Conservation (phyloP, 2,329 filamentous ascomycete species). For the Escovopsis sp. region DNA sequence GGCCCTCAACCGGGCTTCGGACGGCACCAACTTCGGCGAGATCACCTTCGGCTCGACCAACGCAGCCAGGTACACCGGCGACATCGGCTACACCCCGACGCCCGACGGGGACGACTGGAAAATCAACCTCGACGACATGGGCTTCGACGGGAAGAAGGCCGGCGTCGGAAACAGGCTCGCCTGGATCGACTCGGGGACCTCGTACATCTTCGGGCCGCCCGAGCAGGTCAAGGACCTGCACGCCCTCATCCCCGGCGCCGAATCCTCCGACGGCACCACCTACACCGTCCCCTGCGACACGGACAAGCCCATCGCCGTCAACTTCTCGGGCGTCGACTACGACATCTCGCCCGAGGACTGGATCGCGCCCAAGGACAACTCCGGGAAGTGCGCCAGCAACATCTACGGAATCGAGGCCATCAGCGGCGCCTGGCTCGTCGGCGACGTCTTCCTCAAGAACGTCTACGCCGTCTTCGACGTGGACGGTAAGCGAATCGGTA, state of each 20-base stretch:
- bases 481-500: constrained; percentile 50
- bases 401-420: constrained; percentile 60
- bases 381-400: constrained; percentile 51
- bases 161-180: constrained; percentile 43
- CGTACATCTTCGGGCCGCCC: constrained; percentile 59
- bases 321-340: constrained; percentile 55
- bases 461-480: constrained; percentile 78
- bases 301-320: constrained; percentile 43
- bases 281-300: constrained; percentile 64
- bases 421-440: constrained; percentile 58
- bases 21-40: constrained; percentile 57
- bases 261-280: constrained; percentile 41
- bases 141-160: constrained; percentile 43
- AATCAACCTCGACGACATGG: constrained; percentile 51
- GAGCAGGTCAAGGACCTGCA: constrained; percentile 55
- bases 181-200: constrained; percentile 76
- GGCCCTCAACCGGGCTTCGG: constrained; percentile 50
- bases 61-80: constrained; percentile 48
- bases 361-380: constrained; percentile 32
- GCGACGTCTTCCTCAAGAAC: constrained; percentile 78
- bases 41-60: constrained; percentile 64
- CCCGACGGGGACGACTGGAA: constrained; percentile 51
- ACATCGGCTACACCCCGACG: constrained; percentile 50
- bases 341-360: constrained; percentile 58
- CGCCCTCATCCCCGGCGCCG: constrained; percentile 47